phyloP scores from a whole-genome alignment of 305 asterid genomes.

The Fraxinus sp. region DNA sequence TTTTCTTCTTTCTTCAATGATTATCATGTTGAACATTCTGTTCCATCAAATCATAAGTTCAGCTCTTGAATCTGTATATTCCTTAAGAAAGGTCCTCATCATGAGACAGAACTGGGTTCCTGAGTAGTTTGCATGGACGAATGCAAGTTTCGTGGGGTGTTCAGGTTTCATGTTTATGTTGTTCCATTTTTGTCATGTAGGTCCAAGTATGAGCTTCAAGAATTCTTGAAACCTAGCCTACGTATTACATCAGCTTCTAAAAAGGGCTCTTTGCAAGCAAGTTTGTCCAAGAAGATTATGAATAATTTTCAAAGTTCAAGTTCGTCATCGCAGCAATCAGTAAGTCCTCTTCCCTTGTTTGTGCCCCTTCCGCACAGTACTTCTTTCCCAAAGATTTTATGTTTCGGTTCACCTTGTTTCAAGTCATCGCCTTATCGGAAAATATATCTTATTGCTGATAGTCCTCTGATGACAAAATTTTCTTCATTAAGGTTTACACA shows the following conservation, averaged over 20 bases:
- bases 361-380: neutral
- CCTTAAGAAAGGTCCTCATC: neutral
- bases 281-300: slow-evolving; percentile 64
- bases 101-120: neutral
- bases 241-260: slow-evolving; percentile 67
- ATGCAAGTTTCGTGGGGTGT: neutral
- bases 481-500: neutral
- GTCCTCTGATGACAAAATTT: neutral
- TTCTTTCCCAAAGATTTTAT: neutral
- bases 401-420: neutral
- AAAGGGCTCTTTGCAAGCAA: slow-evolving; percentile 58
- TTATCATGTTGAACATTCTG: neutral
- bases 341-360: slow-evolving; percentile 35
- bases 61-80: neutral
- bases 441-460: neutral
- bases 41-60: neutral
- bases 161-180: neutral
- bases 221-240: slow-evolving; percentile 88
- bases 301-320: slow-evolving; percentile 60
- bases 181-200: slow-evolving; percentile 34
- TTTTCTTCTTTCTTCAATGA: neutral
- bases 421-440: neutral
- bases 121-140: neutral
- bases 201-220: slow-evolving; percentile 88
- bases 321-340: slow-evolving; percentile 51